Evolutionary conservation across 192 early-diverging fungal species (phyloP), one percentile per base, ranked within the genome.

Genomic region (Umbelopsis ramanniana): DNA sequence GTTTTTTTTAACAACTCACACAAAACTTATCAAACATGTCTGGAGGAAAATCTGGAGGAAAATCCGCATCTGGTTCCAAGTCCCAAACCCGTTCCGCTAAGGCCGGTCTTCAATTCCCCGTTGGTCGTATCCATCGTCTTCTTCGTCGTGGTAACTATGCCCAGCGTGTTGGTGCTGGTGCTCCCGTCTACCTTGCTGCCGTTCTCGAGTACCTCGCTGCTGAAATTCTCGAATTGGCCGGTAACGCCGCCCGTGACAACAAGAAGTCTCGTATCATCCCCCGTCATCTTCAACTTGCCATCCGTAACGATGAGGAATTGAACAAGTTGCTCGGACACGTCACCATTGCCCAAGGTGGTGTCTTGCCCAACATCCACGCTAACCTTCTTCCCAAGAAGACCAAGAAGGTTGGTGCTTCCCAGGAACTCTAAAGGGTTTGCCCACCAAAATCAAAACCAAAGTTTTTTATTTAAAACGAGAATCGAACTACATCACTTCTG

Each of bases 201-300:
- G 95, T 97, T 46, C 92, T 97, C 66, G 96, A 97, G 84, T 97
- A 97, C 87, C 88, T 97, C 72, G 90, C 89, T 76, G 96, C 96
- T 78, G 96, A 97, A 89, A 96, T 97, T 74, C 92, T 97, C 77
- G 95, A 97, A 84, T 85, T 97, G 63, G 96, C 96, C 60, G 96
- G 96, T 69, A 97, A 96, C 85, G 96, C 96, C 68, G 93, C 94
- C 63, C 91, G 95, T 75, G 94, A 95, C 83, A 94, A 95, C 88
- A 95, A 95, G 88, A 95, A 94, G 88, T 87, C 91, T 75, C 94
- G 96, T 88, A 95, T 97, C 83, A 95, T 97, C 81, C 96, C 94
- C 77, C 92, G 96, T 74, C 95, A 97, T 85, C 83, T 95, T 67
- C 95, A 96, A 85, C 88, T 96, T 67, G 95, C 95, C 86, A 96